phyloP scores from a whole-genome alignment of 202 grass and related monocot species.

The Carex arenaria region DNA sequence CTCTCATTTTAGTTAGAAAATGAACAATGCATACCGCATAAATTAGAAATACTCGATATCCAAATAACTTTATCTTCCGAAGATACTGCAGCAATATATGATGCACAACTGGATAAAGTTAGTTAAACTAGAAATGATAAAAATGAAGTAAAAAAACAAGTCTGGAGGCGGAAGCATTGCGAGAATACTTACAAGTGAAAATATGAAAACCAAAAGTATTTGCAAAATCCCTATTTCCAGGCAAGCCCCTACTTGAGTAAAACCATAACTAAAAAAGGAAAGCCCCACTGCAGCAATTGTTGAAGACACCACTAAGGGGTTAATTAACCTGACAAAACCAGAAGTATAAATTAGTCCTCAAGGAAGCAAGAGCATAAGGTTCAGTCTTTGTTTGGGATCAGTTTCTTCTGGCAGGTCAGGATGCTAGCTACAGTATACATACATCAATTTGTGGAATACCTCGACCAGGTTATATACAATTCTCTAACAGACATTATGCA shows the following conservation, averaged over 20 bases:
- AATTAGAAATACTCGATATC: conserved; percentile 82
- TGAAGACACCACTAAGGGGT: conserved; percentile 84
- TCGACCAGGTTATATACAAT: background rate
- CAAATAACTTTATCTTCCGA: conserved; percentile 90
- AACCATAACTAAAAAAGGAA: conserved; percentile 97
- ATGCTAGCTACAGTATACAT: background rate
- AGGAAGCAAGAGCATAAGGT: background rate
- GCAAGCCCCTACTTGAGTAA: conserved; percentile 73
- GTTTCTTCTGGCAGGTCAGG: background rate
- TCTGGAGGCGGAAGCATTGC: background rate
- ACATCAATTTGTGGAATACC: background rate
- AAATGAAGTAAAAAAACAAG: background rate
- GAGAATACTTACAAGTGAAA: conserved; percentile 87
- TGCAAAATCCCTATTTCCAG: conserved; percentile 86
- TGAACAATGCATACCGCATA: conserved; percentile 56
- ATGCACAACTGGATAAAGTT: conserved; percentile 21
- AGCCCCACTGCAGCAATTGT: conserved; percentile 89
- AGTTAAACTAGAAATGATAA: background rate
- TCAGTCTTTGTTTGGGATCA: background rate
- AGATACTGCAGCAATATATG: conserved; percentile 63
- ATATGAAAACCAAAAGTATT: conserved; percentile 67
- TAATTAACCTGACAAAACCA: conserved; percentile 84
- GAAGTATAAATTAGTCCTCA: background rate
- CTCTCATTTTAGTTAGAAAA: conserved; percentile 7
- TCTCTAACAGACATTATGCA: background rate